Percentiles rank a stretch among this genome's conserved stretches.
phyloP scores from a whole-genome alignment of 2,329 filamentous ascomycete genomes.

The Colletotrichum noveboracense region DNA sequence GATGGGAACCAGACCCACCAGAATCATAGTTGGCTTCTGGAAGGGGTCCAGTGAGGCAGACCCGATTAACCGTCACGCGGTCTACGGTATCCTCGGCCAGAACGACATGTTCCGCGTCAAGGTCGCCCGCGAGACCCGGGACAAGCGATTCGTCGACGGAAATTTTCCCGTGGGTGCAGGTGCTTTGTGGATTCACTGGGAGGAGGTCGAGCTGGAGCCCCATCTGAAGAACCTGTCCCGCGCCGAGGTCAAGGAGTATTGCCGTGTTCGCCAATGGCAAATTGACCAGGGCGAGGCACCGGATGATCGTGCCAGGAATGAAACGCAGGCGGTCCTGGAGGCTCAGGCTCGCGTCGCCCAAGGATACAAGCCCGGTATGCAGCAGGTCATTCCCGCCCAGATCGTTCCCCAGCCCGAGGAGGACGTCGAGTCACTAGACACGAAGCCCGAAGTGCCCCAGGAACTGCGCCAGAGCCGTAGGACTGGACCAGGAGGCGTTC shows the following conservation, averaged over 20 bases:
- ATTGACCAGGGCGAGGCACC: conserved; percentile 57
- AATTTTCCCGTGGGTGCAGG: conserved; percentile 67
- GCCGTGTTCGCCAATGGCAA: conserved; percentile 64
- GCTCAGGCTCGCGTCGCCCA: conserved; percentile 50
- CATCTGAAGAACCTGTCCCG: conserved; percentile 58
- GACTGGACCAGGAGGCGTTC: conserved; percentile 36
- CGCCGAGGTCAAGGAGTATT: conserved; percentile 68
- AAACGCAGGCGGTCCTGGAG: conserved; percentile 55
- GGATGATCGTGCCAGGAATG: conserved; percentile 54
- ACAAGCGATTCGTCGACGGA: conserved; percentile 61
- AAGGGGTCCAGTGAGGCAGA: conserved; percentile 54
- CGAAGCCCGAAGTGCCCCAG: conserved; percentile 25
- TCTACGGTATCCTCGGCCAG: conserved; percentile 65
- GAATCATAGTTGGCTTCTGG: conserved; percentile 66
- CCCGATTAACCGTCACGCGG: conserved; percentile 61
- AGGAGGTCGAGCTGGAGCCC: conserved; percentile 64
- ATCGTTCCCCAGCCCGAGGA: conserved; percentile 24
- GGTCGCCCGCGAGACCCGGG: conserved; percentile 63
- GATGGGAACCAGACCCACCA: conserved; percentile 58
- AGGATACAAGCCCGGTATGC: conserved; percentile 25
- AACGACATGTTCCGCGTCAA: conserved; percentile 72
- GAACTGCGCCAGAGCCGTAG: conserved; percentile 51
- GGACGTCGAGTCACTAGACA: conserved; percentile 10
- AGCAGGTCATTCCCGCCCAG: not conserved
- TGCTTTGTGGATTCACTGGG: conserved; percentile 66